A percentile compares a stretch with the other conserved stretches of the same genome.
phyloP scores from a whole-genome alignment of 2,329 filamentous ascomycete genomes.

The Aschersonia sp. region DNA sequence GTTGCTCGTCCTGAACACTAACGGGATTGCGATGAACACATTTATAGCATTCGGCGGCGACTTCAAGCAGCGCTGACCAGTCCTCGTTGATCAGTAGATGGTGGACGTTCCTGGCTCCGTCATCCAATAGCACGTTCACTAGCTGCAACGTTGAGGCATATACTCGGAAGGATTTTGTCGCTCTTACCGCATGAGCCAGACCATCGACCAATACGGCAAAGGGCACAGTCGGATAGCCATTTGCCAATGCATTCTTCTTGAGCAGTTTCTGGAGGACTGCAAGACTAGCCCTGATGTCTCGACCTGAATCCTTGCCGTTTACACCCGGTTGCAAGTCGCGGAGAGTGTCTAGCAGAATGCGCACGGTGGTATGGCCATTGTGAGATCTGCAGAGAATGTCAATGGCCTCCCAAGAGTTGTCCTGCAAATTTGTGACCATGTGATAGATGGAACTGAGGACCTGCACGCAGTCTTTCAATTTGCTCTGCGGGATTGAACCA shows the following conservation, averaged over 20 bases:
- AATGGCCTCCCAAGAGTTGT: conserved; percentile 55
- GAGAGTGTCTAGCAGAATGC: conserved; percentile 49
- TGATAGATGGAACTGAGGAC: conserved; percentile 60
- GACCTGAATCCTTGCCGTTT: conserved; percentile 34
- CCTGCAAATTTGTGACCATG: conserved; percentile 44
- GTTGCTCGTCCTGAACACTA: conserved; percentile 10
- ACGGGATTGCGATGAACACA: conserved; percentile 9
- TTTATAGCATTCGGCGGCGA: conserved; percentile 40
- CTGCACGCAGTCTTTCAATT: conserved; percentile 51
- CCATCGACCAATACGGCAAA: conserved; percentile 45
- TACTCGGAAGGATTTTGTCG: conserved; percentile 29
- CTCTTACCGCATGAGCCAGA: conserved; percentile 33
- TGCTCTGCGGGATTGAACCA: conserved; percentile 49
- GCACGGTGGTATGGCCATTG: conserved; percentile 54
- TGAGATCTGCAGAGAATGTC: conserved; percentile 60
- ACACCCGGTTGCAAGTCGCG: conserved; percentile 30
- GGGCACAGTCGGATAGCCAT: conserved; percentile 45
- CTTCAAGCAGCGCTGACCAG: conserved; percentile 46
- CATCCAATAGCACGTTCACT: conserved; percentile 41
- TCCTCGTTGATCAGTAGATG: conserved; percentile 48
- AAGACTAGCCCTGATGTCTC: conserved; percentile 48
- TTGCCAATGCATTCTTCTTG: conserved; percentile 37
- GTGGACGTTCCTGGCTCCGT: conserved; percentile 36
- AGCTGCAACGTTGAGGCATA: conserved; percentile 33
- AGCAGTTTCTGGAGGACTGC: conserved; percentile 49